Percentiles rank a stretch among this genome's conserved stretches.
Conservation (phyloP, 257 asterid species). For the Datura wrightii region DNA sequence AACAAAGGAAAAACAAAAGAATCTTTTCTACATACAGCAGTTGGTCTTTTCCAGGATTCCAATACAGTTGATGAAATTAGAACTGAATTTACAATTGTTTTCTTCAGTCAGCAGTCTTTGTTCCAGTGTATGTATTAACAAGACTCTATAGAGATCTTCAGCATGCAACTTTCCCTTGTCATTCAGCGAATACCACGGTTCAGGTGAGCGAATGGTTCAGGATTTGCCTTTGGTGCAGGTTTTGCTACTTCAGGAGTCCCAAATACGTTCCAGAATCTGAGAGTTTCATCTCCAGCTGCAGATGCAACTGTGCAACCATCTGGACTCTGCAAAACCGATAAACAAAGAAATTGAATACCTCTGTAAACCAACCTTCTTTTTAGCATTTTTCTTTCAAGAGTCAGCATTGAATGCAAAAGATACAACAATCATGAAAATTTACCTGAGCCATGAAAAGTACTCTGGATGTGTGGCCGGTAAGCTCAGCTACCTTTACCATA, state of each 20-base stretch:
- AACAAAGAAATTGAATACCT: not conserved
- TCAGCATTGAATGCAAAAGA: not conserved
- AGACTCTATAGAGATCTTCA: not conserved
- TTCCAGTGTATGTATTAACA: not conserved
- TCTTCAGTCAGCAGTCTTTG: conserved; percentile 8
- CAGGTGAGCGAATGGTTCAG: conserved; percentile 89
- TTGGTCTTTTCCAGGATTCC: not conserved
- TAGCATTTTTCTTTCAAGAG: not conserved
- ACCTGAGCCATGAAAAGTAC: conserved; percentile 95
- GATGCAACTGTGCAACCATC: conserved; percentile 96
- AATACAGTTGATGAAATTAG: not conserved
- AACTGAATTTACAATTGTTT: not conserved
- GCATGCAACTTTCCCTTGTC: not conserved
- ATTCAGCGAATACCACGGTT: conserved; percentile 68
- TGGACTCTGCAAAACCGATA: conserved; percentile 62
- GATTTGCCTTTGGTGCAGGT: conserved; percentile 65
- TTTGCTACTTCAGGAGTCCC: conserved; percentile 88
- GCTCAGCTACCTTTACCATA: conserved; percentile 90
- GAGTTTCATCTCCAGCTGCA: conserved; percentile 95
- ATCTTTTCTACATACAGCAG: not conserved
- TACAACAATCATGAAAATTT: conserved; percentile 6
- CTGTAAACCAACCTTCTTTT: not conserved
- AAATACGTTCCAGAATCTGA: conserved; percentile 90
- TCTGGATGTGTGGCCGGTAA: conserved; percentile 91
- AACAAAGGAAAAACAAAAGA: not conserved